Conservation (phyloP, 1,284 basidiomycete genomes). For the Trichosporon sp. region DNA sequence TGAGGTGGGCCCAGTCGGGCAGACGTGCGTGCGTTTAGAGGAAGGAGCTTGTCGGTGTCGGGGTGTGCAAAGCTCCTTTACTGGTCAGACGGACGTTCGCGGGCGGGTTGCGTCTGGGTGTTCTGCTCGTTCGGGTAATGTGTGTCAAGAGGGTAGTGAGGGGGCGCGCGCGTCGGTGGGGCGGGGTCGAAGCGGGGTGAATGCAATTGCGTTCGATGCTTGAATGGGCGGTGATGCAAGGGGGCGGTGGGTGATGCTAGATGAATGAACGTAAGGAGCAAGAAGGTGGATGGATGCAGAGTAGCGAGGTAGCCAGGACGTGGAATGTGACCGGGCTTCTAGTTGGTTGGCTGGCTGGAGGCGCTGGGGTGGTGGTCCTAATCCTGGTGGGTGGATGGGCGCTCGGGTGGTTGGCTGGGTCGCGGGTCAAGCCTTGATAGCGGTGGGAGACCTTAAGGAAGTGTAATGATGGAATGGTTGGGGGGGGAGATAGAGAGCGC, state of each 20-base stretch:
- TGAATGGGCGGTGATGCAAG: neutral
- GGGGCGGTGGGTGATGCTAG: neutral
- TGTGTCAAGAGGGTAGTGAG: neutral
- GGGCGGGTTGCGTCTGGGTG: slow-evolving; percentile 4
- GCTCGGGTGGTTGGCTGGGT: neutral
- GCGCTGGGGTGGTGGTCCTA: neutral
- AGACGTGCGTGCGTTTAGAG: slow-evolving; percentile 5
- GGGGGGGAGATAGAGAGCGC: slow-evolving; percentile 11
- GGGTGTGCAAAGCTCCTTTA: neutral
- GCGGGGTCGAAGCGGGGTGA: neutral
- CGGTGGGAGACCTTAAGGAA: slow-evolving; percentile 13
- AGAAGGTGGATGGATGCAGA: slow-evolving; percentile 17
- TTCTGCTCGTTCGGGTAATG: slow-evolving; percentile 4
- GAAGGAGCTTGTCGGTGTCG: neutral
- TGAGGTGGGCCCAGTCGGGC: slow-evolving; percentile 13
- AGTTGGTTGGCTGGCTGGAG: slow-evolving; percentile 8
- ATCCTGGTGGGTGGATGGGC: slow-evolving; percentile 1
- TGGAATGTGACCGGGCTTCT: slow-evolving; percentile 17
- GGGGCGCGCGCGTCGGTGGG: neutral
- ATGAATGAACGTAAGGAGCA: slow-evolving; percentile 12
- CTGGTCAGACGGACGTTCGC: neutral
- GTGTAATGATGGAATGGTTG: slow-evolving; percentile 4
- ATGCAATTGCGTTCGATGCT: neutral
- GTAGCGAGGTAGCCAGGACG: slow-evolving; percentile 16
- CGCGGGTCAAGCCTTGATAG: neutral